Percentiles rank a stretch among this genome's conserved stretches.
These are phyloP conservation scores for Neurospora intermedia DNA, from an alignment of 495 filamentous ascomycete genomes.

Conservation along the genomic window DNA sequence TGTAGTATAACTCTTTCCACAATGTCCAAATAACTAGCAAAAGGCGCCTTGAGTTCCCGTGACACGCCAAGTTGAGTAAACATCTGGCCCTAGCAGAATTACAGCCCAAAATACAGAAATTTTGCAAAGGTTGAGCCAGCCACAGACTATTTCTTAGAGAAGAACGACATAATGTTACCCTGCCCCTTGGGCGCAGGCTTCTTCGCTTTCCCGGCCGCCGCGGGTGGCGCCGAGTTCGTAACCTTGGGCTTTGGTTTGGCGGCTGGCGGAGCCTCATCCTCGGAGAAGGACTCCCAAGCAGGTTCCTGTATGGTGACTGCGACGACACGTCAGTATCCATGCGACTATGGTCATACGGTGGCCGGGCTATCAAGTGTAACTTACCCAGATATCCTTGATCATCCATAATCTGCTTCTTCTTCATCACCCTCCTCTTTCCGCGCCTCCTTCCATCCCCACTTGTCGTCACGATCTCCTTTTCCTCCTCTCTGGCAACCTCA, in stretches of 20 bases:
- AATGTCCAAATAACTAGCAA: neutral
- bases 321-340: conserved; percentile 6
- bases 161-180: conserved; percentile 91
- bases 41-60: neutral
- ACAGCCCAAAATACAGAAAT: neutral
- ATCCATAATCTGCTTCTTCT: conserved; percentile 83
- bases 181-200: conserved; percentile 55
- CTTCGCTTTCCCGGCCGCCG: conserved; percentile 36
- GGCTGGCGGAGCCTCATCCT: conserved; percentile 58
- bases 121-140: neutral
- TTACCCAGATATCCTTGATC: conserved; percentile 87
- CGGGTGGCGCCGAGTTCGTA: conserved; percentile 12
- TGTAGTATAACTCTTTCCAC: neutral
- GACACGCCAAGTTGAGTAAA: neutral
- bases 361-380: conserved; percentile 13
- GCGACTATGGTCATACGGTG: neutral
- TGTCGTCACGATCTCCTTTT: conserved; percentile 42
- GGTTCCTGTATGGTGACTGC: conserved; percentile 84
- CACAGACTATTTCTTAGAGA: conserved; percentile 58
- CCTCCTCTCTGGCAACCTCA: conserved; percentile 34
- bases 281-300: conserved; percentile 92
- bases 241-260: conserved; percentile 46
- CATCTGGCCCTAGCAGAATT: neutral
- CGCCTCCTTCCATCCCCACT: conserved; percentile 58
- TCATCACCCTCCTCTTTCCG: conserved; percentile 73